phyloP scores from a whole-genome alignment of 257 asterid species.

The Solanum neorickii region DNA sequence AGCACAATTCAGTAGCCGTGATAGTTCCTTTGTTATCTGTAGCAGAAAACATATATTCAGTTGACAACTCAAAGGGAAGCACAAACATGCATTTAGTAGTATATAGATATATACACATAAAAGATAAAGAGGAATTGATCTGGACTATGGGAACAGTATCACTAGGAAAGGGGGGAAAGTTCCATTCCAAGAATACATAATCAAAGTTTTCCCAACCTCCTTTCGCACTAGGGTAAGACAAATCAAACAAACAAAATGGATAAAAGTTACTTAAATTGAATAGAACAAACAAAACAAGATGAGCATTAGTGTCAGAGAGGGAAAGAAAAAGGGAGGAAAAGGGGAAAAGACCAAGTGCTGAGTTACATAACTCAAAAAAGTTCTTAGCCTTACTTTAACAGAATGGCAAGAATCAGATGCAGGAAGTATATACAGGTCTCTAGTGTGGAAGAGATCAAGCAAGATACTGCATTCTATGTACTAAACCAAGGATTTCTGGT shows the following conservation, averaged over 20 bases:
- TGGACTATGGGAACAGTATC: background rate
- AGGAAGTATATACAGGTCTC: background rate
- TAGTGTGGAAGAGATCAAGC: background rate
- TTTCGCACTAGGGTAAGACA: background rate
- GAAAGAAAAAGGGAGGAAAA: background rate
- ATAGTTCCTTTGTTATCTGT: conserved; percentile 69
- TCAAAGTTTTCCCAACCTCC: background rate
- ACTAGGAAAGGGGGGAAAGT: background rate
- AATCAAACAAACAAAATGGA: background rate
- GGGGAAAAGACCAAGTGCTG: background rate
- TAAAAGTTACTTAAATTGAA: background rate
- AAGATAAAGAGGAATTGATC: background rate
- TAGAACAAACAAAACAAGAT: background rate
- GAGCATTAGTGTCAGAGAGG: background rate
- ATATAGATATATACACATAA: background rate
- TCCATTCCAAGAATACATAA: background rate
- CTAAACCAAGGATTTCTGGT: background rate
- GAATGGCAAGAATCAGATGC: background rate
- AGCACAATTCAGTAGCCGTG: conserved; percentile 60
- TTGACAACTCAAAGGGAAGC: background rate
- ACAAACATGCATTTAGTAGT: background rate
- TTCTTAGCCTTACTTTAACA: background rate
- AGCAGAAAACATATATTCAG: background rate
- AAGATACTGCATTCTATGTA: background rate
- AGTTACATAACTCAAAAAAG: background rate